Percentiles rank a stretch among this genome's conserved stretches.
phyloP scores from a whole-genome alignment of 495 filamentous ascomycete genomes.

The Penicillium dipodomyicola region DNA sequence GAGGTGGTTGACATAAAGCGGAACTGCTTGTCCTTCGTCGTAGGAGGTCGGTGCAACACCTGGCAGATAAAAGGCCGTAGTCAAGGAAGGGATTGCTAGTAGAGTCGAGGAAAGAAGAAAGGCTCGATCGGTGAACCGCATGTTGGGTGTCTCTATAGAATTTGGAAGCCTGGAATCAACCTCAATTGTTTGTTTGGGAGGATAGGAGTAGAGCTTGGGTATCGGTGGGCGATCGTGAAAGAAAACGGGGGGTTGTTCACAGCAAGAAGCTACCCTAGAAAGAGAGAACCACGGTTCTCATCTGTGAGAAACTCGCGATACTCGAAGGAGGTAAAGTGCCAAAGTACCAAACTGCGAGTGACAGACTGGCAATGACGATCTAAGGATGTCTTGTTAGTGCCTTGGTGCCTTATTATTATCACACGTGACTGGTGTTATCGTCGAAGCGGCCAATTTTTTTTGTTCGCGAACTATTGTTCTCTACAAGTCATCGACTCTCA shows the following conservation, averaged over 20 bases:
- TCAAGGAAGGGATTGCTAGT: constrained; percentile 44
- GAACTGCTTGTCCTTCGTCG: constrained; percentile 68
- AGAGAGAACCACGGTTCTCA: constrained; percentile 8
- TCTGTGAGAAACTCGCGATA: constrained; percentile 1
- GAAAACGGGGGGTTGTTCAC: neutral
- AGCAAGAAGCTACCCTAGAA: constrained; percentile 2
- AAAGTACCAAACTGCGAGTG: constrained; percentile 1
- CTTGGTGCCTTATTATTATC: constrained; percentile 3
- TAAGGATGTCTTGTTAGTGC: neutral
- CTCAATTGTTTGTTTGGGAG: constrained; percentile 16
- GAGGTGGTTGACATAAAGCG: constrained; percentile 87
- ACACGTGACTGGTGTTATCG: constrained; percentile 42
- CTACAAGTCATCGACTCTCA: constrained; percentile 10
- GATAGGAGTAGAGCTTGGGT: constrained; percentile 2
- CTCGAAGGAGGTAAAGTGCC: constrained; percentile 1
- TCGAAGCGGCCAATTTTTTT: constrained; percentile 28
- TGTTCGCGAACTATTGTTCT: constrained; percentile 9
- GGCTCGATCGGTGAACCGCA: constrained; percentile 39
- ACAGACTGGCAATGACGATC: constrained; percentile 14
- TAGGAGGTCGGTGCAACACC: constrained; percentile 96
- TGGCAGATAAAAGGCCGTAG: constrained; percentile 88
- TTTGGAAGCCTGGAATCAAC: constrained; percentile 10
- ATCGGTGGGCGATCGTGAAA: neutral
- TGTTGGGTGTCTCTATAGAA: constrained; percentile 27
- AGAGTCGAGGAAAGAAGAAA: constrained; percentile 31